Percentiles rank a stretch among this genome's conserved stretches.
phyloP scores from a whole-genome alignment of 345 rosid genomes.

The Stellera chamaejasme region DNA sequence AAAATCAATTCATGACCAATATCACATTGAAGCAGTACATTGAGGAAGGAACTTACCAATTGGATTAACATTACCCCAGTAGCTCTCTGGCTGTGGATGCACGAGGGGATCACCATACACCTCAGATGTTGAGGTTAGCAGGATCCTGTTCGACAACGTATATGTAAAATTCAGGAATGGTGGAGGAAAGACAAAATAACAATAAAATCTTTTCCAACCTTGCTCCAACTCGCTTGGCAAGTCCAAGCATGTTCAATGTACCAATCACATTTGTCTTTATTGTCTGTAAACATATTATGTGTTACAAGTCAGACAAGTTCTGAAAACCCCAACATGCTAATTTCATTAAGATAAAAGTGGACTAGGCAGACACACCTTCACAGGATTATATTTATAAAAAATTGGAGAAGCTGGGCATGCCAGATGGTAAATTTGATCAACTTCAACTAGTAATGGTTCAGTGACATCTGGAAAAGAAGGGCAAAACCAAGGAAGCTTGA shows the following conservation, averaged over 20 bases:
- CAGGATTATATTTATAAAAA: conserved; percentile 93
- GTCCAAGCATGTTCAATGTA: conserved; percentile 96
- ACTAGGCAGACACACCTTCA: conserved; percentile 48
- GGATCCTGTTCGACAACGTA: conserved; percentile 44
- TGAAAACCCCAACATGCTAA: not conserved
- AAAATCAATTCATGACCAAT: not conserved
- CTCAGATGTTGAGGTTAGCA: conserved; percentile 95
- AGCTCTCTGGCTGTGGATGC: conserved; percentile 90
- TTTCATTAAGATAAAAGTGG: too few relatives aligned
- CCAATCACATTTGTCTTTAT: conserved; percentile 98
- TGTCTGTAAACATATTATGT: conserved; percentile 37
- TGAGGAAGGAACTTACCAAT: conserved; percentile 41
- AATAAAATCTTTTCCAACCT: conserved; percentile 34
- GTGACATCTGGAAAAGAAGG: conserved; percentile 55
- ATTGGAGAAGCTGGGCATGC: conserved; percentile 99
- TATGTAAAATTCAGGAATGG: not conserved
- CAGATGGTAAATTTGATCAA: conserved; percentile 94
- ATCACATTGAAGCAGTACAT: not conserved
- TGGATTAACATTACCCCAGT: conserved; percentile 98
- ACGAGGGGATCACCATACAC: conserved; percentile 95
- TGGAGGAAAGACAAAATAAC: not conserved
- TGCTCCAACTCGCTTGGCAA: conserved; percentile 97
- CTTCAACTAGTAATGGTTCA: conserved; percentile 77
- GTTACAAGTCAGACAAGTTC: conserved; percentile 14
- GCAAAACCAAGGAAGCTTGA: conserved; percentile 5